Percentiles rank a stretch among this genome's conserved stretches.
phyloP scores from a whole-genome alignment of 192 early-diverging fungal genomes.

The Entomortierella chlamydospora region DNA sequence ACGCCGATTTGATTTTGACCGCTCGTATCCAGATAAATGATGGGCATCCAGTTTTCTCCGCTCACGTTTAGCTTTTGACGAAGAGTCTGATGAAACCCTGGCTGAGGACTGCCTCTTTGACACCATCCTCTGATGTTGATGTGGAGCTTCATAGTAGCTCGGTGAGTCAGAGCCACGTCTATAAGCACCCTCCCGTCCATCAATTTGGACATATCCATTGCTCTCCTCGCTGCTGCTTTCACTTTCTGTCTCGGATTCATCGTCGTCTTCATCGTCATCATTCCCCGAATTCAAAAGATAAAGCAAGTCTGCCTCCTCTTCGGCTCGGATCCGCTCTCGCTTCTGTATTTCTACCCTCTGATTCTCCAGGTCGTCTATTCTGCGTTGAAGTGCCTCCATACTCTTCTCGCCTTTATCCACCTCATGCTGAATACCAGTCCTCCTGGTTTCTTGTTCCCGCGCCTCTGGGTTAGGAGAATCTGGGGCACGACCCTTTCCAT shows the following conservation, averaged over 20 bases:
- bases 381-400: constrained; percentile 10
- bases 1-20: not conserved
- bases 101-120: not conserved
- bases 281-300: constrained; percentile 18
- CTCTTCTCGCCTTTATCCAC: constrained; percentile 16
- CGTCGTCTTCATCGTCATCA: constrained; percentile 16
- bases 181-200: no score
- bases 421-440: constrained; percentile 11
- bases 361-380: constrained; percentile 13
- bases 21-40: not conserved
- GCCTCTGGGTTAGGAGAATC: not conserved
- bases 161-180: no score
- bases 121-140: not conserved
- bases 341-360: constrained; percentile 21
- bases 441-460: constrained; percentile 4
- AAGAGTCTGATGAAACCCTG: not conserved
- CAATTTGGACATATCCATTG: not conserved
- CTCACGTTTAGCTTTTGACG: not conserved
- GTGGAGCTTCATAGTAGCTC: not conserved
- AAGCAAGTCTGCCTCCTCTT: constrained; percentile 22
- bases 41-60: not conserved
- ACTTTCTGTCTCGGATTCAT: constrained; percentile 1
- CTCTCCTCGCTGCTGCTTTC: constrained; percentile 25
- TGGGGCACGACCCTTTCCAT: not conserved
- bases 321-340: constrained; percentile 12